Evolutionary conservation across 2,329 filamentous ascomycete genomes (phyloP).

Genomic region (Fusarium fracticaudum): DNA sequence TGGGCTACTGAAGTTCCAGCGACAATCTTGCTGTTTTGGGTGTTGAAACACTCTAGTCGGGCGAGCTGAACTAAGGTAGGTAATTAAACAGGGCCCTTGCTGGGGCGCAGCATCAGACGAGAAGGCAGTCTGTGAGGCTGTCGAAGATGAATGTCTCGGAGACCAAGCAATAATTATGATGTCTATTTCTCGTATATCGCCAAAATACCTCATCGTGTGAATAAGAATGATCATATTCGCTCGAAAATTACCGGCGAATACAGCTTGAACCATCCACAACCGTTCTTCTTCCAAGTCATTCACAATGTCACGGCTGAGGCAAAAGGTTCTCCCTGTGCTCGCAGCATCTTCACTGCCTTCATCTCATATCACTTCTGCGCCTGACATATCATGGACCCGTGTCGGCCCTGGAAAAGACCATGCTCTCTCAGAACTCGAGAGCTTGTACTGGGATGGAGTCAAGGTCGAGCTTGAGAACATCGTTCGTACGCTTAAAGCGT

Average conservation of each 20-base stretch:
- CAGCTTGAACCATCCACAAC: not conserved
- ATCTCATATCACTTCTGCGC: conserved; percentile 22
- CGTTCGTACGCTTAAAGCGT: conserved; percentile 32
- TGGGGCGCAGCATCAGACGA: conserved; percentile 27
- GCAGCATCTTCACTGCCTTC: conserved; percentile 3
- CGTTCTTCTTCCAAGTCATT: not conserved
- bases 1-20: not conserved
- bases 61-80: conserved; percentile 11
- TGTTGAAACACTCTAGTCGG: conserved; percentile 4
- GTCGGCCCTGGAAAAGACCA: conserved; percentile 25
- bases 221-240: not conserved
- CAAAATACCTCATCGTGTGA: not conserved
- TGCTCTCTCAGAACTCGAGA: conserved; percentile 28
- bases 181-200: not conserved
- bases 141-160: not conserved
- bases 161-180: not conserved
- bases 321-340: conserved; percentile 25
- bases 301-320: conserved; percentile 27
- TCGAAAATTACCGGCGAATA: not conserved
- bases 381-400: conserved; percentile 24
- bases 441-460: conserved; percentile 36
- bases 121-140: conserved; percentile 12
- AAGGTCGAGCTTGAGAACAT: conserved; percentile 37
- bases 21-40: conserved; percentile 27
- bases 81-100: conserved; percentile 3